phyloP scores from a whole-genome alignment of 2,329 filamentous ascomycete species.

The Fusarium dimerum region DNA sequence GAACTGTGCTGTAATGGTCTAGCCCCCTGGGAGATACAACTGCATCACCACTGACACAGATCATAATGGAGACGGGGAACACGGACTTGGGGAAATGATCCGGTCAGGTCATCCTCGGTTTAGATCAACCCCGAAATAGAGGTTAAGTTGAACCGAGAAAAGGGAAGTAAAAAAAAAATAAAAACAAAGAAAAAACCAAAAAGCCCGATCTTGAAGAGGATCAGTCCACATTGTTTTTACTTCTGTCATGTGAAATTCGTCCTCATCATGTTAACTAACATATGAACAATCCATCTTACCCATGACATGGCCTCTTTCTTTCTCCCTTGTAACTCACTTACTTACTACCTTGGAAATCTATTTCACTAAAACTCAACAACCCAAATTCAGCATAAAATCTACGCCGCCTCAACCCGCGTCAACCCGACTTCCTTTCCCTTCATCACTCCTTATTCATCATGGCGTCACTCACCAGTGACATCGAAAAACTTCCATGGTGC shows the following conservation, averaged over 20 bases:
- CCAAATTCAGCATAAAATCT: too few relatives aligned
- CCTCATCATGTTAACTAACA: too few relatives aligned
- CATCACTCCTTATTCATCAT: conserved; percentile 7
- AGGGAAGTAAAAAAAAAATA: too few relatives aligned
- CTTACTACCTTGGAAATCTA: too few relatives aligned
- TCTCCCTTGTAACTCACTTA: too few relatives aligned
- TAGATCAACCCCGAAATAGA: background rate
- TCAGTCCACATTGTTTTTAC: too few relatives aligned
- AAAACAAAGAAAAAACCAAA: background rate
- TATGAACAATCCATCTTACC: too few relatives aligned
- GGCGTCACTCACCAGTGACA: conserved; percentile 15
- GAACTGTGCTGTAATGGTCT: background rate
- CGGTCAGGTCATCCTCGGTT: background rate
- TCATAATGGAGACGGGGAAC: background rate
- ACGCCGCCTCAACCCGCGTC: conserved; percentile 22
- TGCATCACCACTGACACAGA: background rate
- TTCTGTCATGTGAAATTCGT: too few relatives aligned
- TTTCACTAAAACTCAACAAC: too few relatives aligned
- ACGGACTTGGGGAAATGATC: too few relatives aligned
- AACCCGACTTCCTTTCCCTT: conserved; percentile 11
- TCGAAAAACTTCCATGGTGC: conserved; percentile 7
- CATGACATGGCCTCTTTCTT: too few relatives aligned
- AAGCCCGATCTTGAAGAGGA: too few relatives aligned
- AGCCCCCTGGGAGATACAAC: background rate
- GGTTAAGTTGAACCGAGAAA: background rate